Evolutionary conservation across 2,329 filamentous ascomycete species (phyloP), one percentile per base, ranked within the genome.

Genomic region (Cladosporium cucumerinum): DNA sequence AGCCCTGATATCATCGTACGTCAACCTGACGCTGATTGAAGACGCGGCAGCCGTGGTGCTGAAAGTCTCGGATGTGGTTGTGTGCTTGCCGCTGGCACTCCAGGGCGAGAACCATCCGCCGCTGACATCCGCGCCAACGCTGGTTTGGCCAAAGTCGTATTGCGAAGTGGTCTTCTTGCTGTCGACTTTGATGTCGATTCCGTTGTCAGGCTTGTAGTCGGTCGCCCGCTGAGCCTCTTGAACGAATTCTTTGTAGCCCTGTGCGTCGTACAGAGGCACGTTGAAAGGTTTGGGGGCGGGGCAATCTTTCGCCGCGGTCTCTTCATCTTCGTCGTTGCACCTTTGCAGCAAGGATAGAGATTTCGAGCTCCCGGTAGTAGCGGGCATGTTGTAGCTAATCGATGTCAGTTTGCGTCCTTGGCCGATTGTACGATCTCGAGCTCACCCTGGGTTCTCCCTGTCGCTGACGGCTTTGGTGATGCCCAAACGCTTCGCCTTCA

Each of bases 51-150:
- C 28, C 6, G 18, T 32, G 8, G 11, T 57, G 18, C 32, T 21
- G 10, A 57, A 39, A 25, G 54, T 39, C 54, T 32, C 28, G 2
- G 26, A 32, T 7, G 28, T 36, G 4, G 54, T 57, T 6, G 28
- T 32, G 10, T 26, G 54, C 32, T 23, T 14, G 32, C 28, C 54
- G n/a, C 32, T 57, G 32, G 21, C 54, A 21, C 54, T 57, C 32
- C 32, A 57, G 30, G 21, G 21, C 32, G 32, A 57, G 54, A 57
- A 57, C 54, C 54, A 57, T 12, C 54, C 54, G 28, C 54, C 54
- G 23, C 54, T 39, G 28, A 18, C 54, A 16, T 23, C 23, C 21
- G 32, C 54, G 30, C 54, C 28, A 32, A 57, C 32, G 30, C 54
- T 57, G 21, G 30, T 39, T 32, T 57, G 54, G 21, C 54, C 54